Evolutionary conservation across 192 early-diverging fungal species (phyloP).

Genomic region (Linnemannia hyalina): DNA sequence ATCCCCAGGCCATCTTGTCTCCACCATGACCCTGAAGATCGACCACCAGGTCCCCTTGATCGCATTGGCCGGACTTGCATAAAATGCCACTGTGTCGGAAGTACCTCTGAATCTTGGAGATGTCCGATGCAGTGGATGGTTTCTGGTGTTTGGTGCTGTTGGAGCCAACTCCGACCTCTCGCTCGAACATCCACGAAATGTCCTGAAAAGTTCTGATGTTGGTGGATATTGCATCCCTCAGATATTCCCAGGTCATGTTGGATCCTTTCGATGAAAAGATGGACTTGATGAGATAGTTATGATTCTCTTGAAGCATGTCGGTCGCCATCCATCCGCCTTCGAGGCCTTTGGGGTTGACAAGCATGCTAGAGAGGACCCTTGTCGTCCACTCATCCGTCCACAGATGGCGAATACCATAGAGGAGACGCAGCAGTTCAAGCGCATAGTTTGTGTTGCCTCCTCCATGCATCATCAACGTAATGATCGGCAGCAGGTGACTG

Average conservation of each 20-base stretch:
- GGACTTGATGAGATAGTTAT: slow-evolving; percentile 37
- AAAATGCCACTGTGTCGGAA: slow-evolving; percentile 13
- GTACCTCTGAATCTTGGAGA: neutral
- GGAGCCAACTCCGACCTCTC: slow-evolving; percentile 14
- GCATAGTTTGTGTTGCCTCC: slow-evolving; percentile 36
- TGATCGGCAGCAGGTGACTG: neutral
- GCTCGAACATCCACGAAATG: slow-evolving; percentile 30
- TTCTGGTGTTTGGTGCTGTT: slow-evolving; percentile 13
- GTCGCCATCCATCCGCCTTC: slow-evolving; percentile 30
- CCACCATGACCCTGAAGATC: slow-evolving; percentile 21
- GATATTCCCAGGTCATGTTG: slow-evolving; percentile 37
- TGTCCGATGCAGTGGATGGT: neutral
- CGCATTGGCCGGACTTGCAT: neutral
- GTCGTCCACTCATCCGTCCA: slow-evolving; percentile 23
- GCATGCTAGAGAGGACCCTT: slow-evolving; percentile 9
- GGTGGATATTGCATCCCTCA: slow-evolving; percentile 24
- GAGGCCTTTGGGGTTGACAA: slow-evolving; percentile 29
- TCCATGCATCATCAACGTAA: slow-evolving; percentile 39
- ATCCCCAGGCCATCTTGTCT: slow-evolving; percentile 19
- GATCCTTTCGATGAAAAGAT: slow-evolving; percentile 31
- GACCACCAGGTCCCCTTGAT: slow-evolving; percentile 1
- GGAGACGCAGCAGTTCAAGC: slow-evolving; percentile 17
- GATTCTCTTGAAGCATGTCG: slow-evolving; percentile 32
- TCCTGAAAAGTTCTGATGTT: slow-evolving; percentile 31
- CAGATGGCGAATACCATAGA: slow-evolving; percentile 16